These are phyloP conservation scores for Zygoascus tannicola DNA, from an alignment of 805 yeast species.

Conservation along the genomic window DNA sequence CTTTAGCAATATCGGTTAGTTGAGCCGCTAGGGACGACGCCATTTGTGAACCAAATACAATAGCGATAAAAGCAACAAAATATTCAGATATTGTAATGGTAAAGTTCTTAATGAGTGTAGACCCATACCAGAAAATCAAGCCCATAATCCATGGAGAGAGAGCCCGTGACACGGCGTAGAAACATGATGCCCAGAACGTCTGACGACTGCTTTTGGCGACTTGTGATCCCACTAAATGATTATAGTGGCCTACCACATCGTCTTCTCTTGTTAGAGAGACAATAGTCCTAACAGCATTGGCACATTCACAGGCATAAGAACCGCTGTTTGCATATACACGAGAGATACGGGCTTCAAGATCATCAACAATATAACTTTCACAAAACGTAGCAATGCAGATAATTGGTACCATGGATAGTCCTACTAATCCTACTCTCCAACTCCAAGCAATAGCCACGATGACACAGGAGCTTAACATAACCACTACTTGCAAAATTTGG, in stretches of 20 bases:
- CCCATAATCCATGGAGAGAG: conserved; percentile 33
- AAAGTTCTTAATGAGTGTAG: conserved; percentile 27
- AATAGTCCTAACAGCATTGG: conserved; percentile 34
- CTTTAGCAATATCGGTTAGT: conserved; percentile 37
- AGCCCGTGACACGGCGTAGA: conserved; percentile 33
- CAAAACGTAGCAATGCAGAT: conserved; percentile 33
- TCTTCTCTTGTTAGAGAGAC: conserved; percentile 34
- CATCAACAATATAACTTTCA: conserved; percentile 27
- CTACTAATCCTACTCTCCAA: conserved; percentile 35
- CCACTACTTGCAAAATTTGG: conserved; percentile 29
- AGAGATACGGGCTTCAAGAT: conserved; percentile 30
- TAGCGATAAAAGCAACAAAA: conserved; percentile 32
- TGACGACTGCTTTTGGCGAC: conserved; percentile 23
- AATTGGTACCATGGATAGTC: conserved; percentile 31
- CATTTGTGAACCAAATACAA: conserved; percentile 35
- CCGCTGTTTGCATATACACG: conserved; percentile 32
- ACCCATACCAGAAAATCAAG: conserved; percentile 36
- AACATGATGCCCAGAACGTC: conserved; percentile 25
- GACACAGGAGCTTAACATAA: conserved; percentile 32
- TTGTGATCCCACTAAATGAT: conserved; percentile 23
- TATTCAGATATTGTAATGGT: conserved; percentile 27
- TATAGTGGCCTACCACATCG: conserved; percentile 28
- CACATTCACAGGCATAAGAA: conserved; percentile 32
- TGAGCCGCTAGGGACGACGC: conserved; percentile 34
- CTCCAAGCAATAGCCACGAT: conserved; percentile 31